These are phyloP conservation scores for Talaromyces trachyspermus DNA, from an alignment of 495 filamentous ascomycete genomes.

Conservation along the genomic window DNA sequence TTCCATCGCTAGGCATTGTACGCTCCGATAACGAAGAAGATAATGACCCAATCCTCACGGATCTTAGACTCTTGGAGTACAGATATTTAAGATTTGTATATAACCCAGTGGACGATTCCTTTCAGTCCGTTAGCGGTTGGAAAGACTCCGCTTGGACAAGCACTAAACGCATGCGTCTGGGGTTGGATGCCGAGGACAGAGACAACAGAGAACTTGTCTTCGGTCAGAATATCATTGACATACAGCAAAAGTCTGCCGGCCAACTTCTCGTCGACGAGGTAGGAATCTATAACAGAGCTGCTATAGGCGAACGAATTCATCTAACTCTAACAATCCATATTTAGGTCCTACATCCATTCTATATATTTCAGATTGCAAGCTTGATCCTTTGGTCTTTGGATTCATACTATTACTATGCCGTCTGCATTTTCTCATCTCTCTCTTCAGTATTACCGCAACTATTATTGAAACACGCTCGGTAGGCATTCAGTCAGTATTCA, in stretches of 20 bases:
- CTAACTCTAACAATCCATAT: slow-evolving; percentile 1
- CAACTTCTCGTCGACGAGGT: slow-evolving; percentile 90
- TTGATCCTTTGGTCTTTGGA: slow-evolving; percentile 91
- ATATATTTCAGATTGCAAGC: slow-evolving; percentile 95
- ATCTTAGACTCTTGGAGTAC: slow-evolving; percentile 75
- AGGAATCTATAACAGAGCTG: too few species aligned
- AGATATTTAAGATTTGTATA: slow-evolving; percentile 91
- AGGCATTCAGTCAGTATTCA: slow-evolving; percentile 10
- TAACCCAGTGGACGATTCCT: slow-evolving; percentile 81
- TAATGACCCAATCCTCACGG: slow-evolving; percentile 66
- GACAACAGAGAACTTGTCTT: slow-evolving; percentile 78
- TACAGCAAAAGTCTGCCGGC: slow-evolving; percentile 73
- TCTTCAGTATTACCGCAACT: slow-evolving; percentile 83
- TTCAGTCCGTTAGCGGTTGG: slow-evolving; percentile 79
- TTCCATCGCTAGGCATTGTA: slow-evolving; percentile 44
- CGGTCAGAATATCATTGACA: slow-evolving; percentile 81
- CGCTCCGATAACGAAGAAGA: slow-evolving; percentile 64
- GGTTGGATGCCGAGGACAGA: slow-evolving; percentile 88
- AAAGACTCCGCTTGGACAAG: slow-evolving; percentile 86
- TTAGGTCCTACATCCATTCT: slow-evolving; percentile 93
- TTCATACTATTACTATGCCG: slow-evolving; percentile 94
- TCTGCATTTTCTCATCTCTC: slow-evolving; percentile 94
- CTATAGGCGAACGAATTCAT: too few species aligned
- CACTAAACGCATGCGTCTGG: slow-evolving; percentile 64
- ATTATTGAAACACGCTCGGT: slow-evolving; percentile 85